These are phyloP conservation scores for Porcisia deanei DNA, from an alignment of 208 protist species.

Conservation along the genomic window DNA sequence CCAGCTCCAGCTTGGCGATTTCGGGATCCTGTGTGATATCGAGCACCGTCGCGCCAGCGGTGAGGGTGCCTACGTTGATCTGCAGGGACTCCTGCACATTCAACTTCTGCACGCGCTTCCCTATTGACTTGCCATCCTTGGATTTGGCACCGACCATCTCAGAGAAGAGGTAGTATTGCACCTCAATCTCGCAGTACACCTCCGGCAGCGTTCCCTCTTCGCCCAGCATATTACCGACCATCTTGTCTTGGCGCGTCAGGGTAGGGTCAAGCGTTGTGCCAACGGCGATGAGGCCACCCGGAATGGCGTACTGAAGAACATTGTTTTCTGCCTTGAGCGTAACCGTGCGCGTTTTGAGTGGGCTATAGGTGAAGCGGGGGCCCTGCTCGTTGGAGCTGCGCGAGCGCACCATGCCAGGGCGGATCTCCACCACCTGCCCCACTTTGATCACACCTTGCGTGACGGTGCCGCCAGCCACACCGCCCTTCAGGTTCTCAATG, in stretches of 20 bases:
- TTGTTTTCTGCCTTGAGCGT: slow-evolving; percentile 98
- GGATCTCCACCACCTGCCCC: slow-evolving; percentile 99
- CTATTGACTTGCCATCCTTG: slow-evolving; percentile 49
- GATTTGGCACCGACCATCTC: slow-evolving; percentile 94
- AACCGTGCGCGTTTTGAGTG: slow-evolving; percentile 95
- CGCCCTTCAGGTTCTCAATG: slow-evolving; percentile 96
- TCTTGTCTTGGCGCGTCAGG: slow-evolving; percentile 97
- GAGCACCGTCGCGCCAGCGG: slow-evolving; percentile 95
- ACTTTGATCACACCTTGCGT: slow-evolving; percentile 96
- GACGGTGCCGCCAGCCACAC: slow-evolving; percentile 99
- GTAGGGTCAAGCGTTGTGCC: slow-evolving; percentile 99
- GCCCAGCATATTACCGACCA: slow-evolving; percentile 96
- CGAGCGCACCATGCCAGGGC: slow-evolving; percentile 95
- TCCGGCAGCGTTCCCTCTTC: slow-evolving; percentile 92
- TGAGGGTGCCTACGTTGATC: slow-evolving; percentile 99
- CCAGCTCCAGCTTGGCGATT: slow-evolving; percentile 96
- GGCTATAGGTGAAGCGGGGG: slow-evolving; percentile 92
- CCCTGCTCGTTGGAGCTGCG: slow-evolving; percentile 75
- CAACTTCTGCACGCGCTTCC: slow-evolving; percentile 94
- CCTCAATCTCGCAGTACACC: slow-evolving; percentile 98
- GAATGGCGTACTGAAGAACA: slow-evolving; percentile 98
- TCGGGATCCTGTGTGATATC: slow-evolving; percentile 93
- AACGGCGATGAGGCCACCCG: slow-evolving; percentile 99
- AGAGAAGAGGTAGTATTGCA: slow-evolving; percentile 98
- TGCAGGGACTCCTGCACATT: slow-evolving; percentile 97